Percentiles rank a stretch among this genome's conserved stretches.
phyloP scores from a whole-genome alignment of 768 basidiomycete genomes.

The Xerocomellus amylosporus region DNA sequence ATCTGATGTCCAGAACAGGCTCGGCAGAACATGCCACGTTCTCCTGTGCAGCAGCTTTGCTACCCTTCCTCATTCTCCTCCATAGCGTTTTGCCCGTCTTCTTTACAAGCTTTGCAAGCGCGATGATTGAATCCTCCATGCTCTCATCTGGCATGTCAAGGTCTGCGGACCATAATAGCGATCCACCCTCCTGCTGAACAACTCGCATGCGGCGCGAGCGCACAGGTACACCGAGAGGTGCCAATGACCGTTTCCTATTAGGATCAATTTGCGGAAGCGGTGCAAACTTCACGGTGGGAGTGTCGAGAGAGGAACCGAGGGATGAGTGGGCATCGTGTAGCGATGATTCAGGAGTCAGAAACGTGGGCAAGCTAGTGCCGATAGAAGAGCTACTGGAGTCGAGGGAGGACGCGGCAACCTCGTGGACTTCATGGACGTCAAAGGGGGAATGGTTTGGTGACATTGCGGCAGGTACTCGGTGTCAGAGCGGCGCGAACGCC shows the following conservation, averaged over 20 bases:
- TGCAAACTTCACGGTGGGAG: conserved; percentile 51
- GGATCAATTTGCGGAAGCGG: conserved; percentile 55
- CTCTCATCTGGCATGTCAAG: conserved; percentile 27
- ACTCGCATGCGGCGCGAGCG: conserved; percentile 27
- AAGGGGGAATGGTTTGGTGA: conserved; percentile 4
- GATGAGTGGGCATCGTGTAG: conserved; percentile 13
- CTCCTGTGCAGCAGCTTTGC: conserved; percentile 13
- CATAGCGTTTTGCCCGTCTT: conserved; percentile 39
- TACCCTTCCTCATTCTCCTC: conserved; percentile 46
- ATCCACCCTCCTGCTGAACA: conserved; percentile 20
- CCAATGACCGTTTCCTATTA: conserved; percentile 45
- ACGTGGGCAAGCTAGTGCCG: conserved; percentile 10
- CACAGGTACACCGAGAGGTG: conserved; percentile 56
- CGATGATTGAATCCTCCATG: conserved; percentile 47
- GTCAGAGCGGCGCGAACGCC: not conserved
- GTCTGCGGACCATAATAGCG: conserved; percentile 21
- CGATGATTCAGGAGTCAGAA: conserved; percentile 8
- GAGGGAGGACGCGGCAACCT: conserved; percentile 12
- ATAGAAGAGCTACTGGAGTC: conserved; percentile 17
- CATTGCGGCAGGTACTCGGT: conserved; percentile 7
- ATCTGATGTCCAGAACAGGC: conserved; percentile 21
- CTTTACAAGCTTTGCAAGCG: conserved; percentile 51
- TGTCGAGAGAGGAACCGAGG: conserved; percentile 12
- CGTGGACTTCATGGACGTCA: conserved; percentile 19
- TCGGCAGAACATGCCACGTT: conserved; percentile 4